Base-by-base conservation (phyloP, 768 basidiomycete species). In the Tricholomella constricta region DNA sequence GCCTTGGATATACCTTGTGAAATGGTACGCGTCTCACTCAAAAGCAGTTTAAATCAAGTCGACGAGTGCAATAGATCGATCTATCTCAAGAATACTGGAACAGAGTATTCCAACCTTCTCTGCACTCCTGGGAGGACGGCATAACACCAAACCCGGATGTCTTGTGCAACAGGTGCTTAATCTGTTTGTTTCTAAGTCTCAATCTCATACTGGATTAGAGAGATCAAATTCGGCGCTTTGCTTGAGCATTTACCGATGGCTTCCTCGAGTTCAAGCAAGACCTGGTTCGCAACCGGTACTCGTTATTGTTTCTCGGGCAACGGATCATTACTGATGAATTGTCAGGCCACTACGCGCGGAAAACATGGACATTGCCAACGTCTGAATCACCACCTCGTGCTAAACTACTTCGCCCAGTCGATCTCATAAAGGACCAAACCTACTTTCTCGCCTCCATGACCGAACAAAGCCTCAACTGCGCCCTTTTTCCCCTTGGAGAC, bases 141-240 rank as follows among this genome's bases (percentile, higher is more conserved):
- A 66, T 78, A 9, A 96, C 92, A 1, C 95, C 95, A 0, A 98
- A 97, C 69, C 94, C 95, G 0, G 95, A 98, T 64, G 85, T 98
- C 1, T 85, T 83, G 79, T 98, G 95, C 65, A 98, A 98, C 72
- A 83, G 73, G 92, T 90, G 43, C 20, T 14, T 19, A 9, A 20
- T 34, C 15, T 22, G 3, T 34, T 10, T 17, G 20, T 20, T 17
- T 32, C 15, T 23, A 35, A n/a, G n/a, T n/a, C 17, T 25, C 26
- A 22, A 22, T 2, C 20, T 40, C 20, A 40, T 12, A 2, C 31
- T 26, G 1, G 10, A 11, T 10, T 20, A 94, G 91, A 65, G 89
- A 94, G 67, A 89, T 96, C 59, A 96, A 97, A 67, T 98, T 96
- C 56, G 91, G 91, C 6, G 89, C 89, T 0, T 73, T 98, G 17